These are phyloP conservation scores for Wickerhamomyces mucosus DNA, from an alignment of 805 yeast genomes.

Conservation along the genomic window DNA sequence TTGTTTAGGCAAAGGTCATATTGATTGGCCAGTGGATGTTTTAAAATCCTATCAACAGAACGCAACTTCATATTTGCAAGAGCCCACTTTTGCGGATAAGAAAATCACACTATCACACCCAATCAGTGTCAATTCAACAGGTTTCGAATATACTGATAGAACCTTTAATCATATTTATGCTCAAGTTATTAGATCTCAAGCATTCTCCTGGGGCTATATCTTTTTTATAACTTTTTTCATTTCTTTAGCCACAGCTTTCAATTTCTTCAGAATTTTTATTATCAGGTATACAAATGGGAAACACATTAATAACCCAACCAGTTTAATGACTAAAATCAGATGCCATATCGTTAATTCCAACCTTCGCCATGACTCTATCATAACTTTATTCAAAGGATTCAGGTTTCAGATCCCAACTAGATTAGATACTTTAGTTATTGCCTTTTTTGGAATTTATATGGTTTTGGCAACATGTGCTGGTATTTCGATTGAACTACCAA, in stretches of 20 bases:
- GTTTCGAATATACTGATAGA: slow-evolving; percentile 23
- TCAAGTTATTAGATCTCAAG: slow-evolving; percentile 28
- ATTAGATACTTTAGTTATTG: slow-evolving; percentile 22
- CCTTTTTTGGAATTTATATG: slow-evolving; percentile 22
- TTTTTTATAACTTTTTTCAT: slow-evolving; percentile 32
- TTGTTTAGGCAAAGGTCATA: slow-evolving; percentile 25
- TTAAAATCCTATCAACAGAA: slow-evolving; percentile 25
- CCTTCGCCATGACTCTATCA: slow-evolving; percentile 18
- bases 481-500: slow-evolving; percentile 27
- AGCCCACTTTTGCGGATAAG: slow-evolving; percentile 20
- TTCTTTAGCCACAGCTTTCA: slow-evolving; percentile 21
- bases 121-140: slow-evolving; percentile 22
- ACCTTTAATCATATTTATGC: slow-evolving; percentile 29
- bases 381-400: slow-evolving; percentile 17
- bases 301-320: slow-evolving; percentile 8
- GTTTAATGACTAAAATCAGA: slow-evolving; percentile 12
- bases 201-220: slow-evolving; percentile 37
- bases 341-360: slow-evolving; percentile 20
- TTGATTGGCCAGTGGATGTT: slow-evolving; percentile 25
- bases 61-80: slow-evolving; percentile 25
- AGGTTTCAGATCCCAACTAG: slow-evolving; percentile 21
- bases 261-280: slow-evolving; percentile 19
- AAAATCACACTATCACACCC: slow-evolving; percentile 22
- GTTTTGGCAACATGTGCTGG: slow-evolving; percentile 27
- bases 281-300: slow-evolving; percentile 17